Evolutionary conservation across 2,329 filamentous ascomycete genomes (phyloP).

Genomic region (Penicillium carneum): DNA sequence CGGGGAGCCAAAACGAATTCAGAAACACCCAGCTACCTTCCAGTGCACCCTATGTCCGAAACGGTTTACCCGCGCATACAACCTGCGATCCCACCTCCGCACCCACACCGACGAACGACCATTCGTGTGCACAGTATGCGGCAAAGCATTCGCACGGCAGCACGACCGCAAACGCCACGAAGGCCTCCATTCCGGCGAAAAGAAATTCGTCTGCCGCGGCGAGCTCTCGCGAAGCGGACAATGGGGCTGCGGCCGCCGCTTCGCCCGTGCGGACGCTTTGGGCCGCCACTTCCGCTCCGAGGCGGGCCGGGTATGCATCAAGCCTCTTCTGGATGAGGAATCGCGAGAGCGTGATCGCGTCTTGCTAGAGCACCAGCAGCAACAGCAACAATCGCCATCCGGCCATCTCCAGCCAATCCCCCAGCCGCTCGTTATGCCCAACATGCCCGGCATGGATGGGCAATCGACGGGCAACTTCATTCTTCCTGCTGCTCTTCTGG

Average conservation of each 20-base stretch:
- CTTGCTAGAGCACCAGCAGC: slow-evolving; percentile 75
- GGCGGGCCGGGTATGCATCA: slow-evolving; percentile 94
- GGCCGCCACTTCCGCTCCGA: slow-evolving; percentile 95
- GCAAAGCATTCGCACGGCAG: slow-evolving; percentile 95
- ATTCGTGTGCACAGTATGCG: slow-evolving; percentile 95
- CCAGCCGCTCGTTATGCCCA: slow-evolving; percentile 67
- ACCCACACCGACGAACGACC: slow-evolving; percentile 97
- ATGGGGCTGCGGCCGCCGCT: slow-evolving; percentile 92
- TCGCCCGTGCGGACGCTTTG: slow-evolving; percentile 92
- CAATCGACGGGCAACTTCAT: slow-evolving; percentile 68
- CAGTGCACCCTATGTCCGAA: slow-evolving; percentile 94
- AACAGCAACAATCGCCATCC: slow-evolving; percentile 62
- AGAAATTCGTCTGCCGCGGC: slow-evolving; percentile 97
- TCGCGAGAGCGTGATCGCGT: slow-evolving; percentile 78
- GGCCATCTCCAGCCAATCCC: slow-evolving; percentile 65
- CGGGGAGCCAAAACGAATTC: slow-evolving; percentile 77
- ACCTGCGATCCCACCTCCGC: slow-evolving; percentile 89
- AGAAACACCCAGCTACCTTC: slow-evolving; percentile 97
- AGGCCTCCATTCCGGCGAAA: slow-evolving; percentile 93
- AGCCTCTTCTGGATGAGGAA: slow-evolving; percentile 95
- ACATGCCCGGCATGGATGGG: slow-evolving; percentile 67
- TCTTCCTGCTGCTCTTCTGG: slow-evolving; percentile 85
- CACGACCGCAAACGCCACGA: slow-evolving; percentile 98
- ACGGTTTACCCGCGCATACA: slow-evolving; percentile 94
- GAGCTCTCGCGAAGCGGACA: slow-evolving; percentile 80